Percentiles rank a stretch among this genome's conserved stretches.
These are phyloP conservation scores for Hirsutella thompsonii DNA, from an alignment of 2,329 filamentous ascomycete species.

Conservation along the genomic window DNA sequence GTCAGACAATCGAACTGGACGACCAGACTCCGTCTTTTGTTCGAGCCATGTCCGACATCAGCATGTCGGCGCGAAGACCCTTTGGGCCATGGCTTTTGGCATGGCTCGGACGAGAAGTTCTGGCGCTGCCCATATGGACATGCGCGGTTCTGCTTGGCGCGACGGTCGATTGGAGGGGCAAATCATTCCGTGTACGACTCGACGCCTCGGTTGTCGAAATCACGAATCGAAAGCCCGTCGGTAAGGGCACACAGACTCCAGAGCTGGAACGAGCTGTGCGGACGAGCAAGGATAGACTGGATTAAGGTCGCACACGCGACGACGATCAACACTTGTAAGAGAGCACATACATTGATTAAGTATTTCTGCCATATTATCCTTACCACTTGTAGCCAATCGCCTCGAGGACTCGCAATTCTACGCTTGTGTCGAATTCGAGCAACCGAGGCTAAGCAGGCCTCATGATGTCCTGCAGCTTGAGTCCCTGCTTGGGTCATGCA, in stretches of 20 bases:
- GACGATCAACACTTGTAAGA: not conserved
- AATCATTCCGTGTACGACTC: conserved; percentile 65
- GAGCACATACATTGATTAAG: not conserved
- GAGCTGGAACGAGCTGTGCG: conserved; percentile 8
- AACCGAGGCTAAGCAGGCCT: too few species aligned
- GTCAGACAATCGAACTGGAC: conserved; percentile 56
- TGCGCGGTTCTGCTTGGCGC: conserved; percentile 84
- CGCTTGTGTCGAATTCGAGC: too few species aligned
- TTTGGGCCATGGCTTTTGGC: conserved; percentile 64
- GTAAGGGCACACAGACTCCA: conserved; percentile 6
- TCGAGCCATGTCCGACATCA: conserved; percentile 23
- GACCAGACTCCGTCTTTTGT: conserved; percentile 65
- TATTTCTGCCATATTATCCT: too few species aligned
- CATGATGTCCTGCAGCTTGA: too few species aligned
- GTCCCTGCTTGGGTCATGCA: too few species aligned
- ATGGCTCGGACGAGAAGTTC: conserved; percentile 72
- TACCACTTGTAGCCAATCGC: too few species aligned
- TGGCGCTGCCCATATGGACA: conserved; percentile 81
- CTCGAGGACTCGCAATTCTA: too few species aligned
- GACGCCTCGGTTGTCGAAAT: conserved; percentile 63
- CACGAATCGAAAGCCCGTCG: not conserved
- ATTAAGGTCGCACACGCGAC: conserved; percentile 7
- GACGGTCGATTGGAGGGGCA: conserved; percentile 78
- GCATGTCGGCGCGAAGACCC: conserved; percentile 33
- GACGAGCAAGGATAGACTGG: conserved; percentile 13